Evolutionary conservation across 176 grass and related monocot genomes (phyloP), one percentile per base, ranked within the genome.

Genomic region (Otatea glauca): DNA sequence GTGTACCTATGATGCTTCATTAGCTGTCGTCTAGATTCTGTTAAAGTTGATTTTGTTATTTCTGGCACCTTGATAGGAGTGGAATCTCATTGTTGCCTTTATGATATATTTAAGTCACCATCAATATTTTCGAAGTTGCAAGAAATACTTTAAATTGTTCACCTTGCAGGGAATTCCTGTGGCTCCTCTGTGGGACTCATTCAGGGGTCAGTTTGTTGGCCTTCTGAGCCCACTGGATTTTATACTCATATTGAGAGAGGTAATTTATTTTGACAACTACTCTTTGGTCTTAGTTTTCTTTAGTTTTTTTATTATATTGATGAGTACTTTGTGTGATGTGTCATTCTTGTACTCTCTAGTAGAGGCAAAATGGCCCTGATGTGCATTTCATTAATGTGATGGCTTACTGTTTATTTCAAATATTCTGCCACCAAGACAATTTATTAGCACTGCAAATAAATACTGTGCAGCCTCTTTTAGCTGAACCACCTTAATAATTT

Each of bases 241-340:
- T 70, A 99, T 99, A 82, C 92, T 99, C 72, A 96, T 99, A 86
- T 56, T 99, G 84, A 87, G 78, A 88, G 91, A 99, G 97, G 97
- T 99, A 91, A 29, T 41, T 81, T 56, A 23, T 63, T 86, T 87
- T 58, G 20, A 2, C 27, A 65, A 34, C 78, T 73, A 70, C 27
- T 68, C 39, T 84, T 78, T 73, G 38, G 44, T 66, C 23, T 48
- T 73, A 60, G 54, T 70, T 85, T 70, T 83, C 9, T 66, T 82
- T 32, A 73, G 9, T 42, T 25, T 24, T 65, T 25, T 66, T 13
- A 21, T 37, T 41, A 16, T 10, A 39, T 56, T 47, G 0, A 34
- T 64, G 34, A 9, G 48, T 66, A 16, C 63, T 44, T 79, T 81
- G 9, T 63, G 21, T 70, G 65, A 65, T 81, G 4, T 62, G 43